phyloP scores from a whole-genome alignment of 768 basidiomycete genomes.

The Lepiota venenata region DNA sequence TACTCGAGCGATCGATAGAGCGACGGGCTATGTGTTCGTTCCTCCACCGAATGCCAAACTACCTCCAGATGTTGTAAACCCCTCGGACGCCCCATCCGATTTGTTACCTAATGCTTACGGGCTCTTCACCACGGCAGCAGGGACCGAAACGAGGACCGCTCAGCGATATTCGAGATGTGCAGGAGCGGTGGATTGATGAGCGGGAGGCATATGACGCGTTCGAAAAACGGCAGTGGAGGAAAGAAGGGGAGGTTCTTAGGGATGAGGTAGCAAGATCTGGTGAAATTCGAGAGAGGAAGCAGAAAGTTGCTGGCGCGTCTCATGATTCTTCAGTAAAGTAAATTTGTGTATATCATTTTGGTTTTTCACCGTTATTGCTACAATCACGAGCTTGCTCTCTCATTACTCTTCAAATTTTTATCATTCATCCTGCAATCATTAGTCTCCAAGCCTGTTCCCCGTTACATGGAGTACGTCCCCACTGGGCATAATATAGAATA shows the following conservation, averaged over 20 bases:
- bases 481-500: too few species aligned
- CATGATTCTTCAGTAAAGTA: too few species aligned
- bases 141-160: constrained; percentile 45
- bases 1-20: constrained; percentile 80
- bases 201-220: constrained; percentile 79
- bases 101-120: constrained; percentile 61
- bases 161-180: constrained; percentile 69
- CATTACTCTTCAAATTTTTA: too few species aligned
- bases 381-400: too few species aligned
- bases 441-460: too few species aligned
- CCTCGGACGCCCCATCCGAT: constrained; percentile 32
- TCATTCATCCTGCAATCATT: too few species aligned
- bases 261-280: constrained; percentile 35
- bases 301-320: background rate
- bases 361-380: too few species aligned
- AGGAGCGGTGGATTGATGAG: constrained; percentile 93
- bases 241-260: constrained; percentile 60
- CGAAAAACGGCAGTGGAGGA: constrained; percentile 75
- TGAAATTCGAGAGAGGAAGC: constrained; percentile 29
- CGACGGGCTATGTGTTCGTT: constrained; percentile 88
- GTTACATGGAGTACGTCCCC: too few species aligned
- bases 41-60: constrained; percentile 38
- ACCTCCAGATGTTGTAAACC: constrained; percentile 33
- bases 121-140: constrained; percentile 65
- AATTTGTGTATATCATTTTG: too few species aligned